Evolutionary conservation across 306 rosid species (phyloP), one percentile per base, ranked within the genome.

Genomic region (Lathyrus tuberosus): DNA sequence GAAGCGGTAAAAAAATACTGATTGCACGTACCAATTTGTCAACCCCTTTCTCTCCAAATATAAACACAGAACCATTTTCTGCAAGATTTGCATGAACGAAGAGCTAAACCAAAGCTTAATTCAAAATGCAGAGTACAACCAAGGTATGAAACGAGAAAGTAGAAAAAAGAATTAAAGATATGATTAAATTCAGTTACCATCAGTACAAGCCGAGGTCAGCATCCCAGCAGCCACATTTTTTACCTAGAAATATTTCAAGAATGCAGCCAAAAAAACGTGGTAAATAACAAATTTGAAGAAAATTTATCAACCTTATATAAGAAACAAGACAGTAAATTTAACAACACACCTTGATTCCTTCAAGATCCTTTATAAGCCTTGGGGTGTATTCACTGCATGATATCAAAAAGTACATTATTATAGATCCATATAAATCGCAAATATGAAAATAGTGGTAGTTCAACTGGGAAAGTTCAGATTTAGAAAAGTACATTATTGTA

Each of bases 281-380:
- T 7, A 69, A 59, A 62, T 30, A 11, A 51, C 47, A 49, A 69
- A 37, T 76, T 59, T 41, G 38, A 59, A 52, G 72, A 49, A 9
- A 72, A 52, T 51, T 73, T 41, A 76, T 66, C 53, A 43, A 68
- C 28, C 78, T 61, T 42, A 47, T 51, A 56, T 48, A 31, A 65
- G 62, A 18, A 67, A 71, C 71, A 66, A 70, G 54, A 30, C 53
- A 70, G 35, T 69, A 57, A 62, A 52, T 70, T 81, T 74, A 77
- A 58, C 58, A 59, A 37, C 79, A 65, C 65, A 90, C 97, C 96
- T 90, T 93, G 81, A 86, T 71, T 81, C 94, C 97, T 68, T 86
- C 97, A 62, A 93, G 98, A 79, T 86, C 84, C 84, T 90, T 93
- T 80, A 90, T 88, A 61, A 93, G 94, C 86, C 98, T 83, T 31